phyloP scores from a whole-genome alignment of 805 yeast genomes.

The Starmera pachycereana region DNA sequence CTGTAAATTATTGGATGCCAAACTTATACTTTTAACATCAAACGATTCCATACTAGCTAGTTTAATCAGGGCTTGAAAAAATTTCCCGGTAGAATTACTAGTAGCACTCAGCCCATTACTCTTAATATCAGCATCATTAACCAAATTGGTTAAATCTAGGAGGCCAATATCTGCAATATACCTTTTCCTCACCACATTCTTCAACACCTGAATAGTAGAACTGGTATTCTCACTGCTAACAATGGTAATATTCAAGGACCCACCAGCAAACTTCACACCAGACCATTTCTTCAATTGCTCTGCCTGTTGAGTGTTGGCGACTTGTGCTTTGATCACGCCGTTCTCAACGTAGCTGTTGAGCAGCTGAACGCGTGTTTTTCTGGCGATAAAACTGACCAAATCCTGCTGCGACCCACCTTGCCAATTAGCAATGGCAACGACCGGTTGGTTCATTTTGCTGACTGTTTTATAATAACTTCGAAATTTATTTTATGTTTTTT shows the following conservation, averaged over 20 bases:
- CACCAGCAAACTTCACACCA: constrained; percentile 80
- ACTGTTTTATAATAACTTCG: not conserved
- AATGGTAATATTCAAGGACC: constrained; percentile 43
- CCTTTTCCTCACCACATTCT: constrained; percentile 49
- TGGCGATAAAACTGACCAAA: constrained; percentile 53
- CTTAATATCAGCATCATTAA: constrained; percentile 49
- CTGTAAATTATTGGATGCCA: constrained; percentile 52
- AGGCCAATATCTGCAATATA: constrained; percentile 56
- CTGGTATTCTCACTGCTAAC: constrained; percentile 17
- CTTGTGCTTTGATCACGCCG: constrained; percentile 50
- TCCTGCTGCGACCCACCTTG: constrained; percentile 66
- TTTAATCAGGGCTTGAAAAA: constrained; percentile 85
- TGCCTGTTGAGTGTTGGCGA: constrained; percentile 45
- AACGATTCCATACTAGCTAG: constrained; percentile 48
- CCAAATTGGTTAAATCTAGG: constrained; percentile 58
- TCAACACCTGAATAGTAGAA: constrained; percentile 53
- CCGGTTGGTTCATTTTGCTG: constrained; percentile 3
- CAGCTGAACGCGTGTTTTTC: constrained; percentile 53
- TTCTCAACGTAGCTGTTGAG: constrained; percentile 44
- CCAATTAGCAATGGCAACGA: constrained; percentile 71
- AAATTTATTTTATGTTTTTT: not conserved
- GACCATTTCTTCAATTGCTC: constrained; percentile 46
- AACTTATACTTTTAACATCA: constrained; percentile 56
- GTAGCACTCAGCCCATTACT: constrained; percentile 57
- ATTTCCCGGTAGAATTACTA: constrained; percentile 57